Evolutionary conservation across 805 yeast species (phyloP).

Genomic region (Zygotorulaspora chibaensis): DNA sequence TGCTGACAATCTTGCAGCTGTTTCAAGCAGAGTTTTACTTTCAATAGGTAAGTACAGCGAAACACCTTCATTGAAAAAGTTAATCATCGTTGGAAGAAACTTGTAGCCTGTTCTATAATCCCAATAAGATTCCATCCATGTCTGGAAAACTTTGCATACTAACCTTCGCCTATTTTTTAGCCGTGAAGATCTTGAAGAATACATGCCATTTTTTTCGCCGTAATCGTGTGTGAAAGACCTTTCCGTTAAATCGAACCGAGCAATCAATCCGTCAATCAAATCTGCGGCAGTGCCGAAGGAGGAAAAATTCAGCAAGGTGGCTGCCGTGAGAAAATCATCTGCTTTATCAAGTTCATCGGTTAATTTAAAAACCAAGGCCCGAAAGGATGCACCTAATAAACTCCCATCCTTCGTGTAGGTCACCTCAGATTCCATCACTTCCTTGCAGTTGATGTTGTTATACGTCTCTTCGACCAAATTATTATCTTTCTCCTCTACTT

Average conservation of each 20-base stretch:
- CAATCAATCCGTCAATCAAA: conserved; percentile 61
- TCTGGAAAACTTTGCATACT: conserved; percentile 63
- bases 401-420: conserved; percentile 39
- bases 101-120: conserved; percentile 55
- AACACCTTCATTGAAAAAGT: conserved; percentile 77
- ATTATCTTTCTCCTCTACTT: conserved; percentile 26
- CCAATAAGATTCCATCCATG: conserved; percentile 94
- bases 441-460: conserved; percentile 22
- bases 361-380: conserved; percentile 58
- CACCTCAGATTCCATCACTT: conserved; percentile 40
- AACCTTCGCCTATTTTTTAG: conserved; percentile 59
- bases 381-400: conserved; percentile 65
- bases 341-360: conserved; percentile 64
- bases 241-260: conserved; percentile 55
- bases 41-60: conserved; percentile 60
- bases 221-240: conserved; percentile 32
- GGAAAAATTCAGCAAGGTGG: conserved; percentile 74
- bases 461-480: conserved; percentile 6
- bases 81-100: conserved; percentile 63
- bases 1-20: conserved; percentile 57
- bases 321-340: conserved; percentile 61
- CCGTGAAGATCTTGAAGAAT: conserved; percentile 41
- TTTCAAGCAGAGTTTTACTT: conserved; percentile 54
- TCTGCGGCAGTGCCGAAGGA: conserved; percentile 64
- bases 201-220: conserved; percentile 35